Evolutionary conservation across 495 filamentous ascomycete genomes (phyloP).

Genomic region (Aspergillus campestris): DNA sequence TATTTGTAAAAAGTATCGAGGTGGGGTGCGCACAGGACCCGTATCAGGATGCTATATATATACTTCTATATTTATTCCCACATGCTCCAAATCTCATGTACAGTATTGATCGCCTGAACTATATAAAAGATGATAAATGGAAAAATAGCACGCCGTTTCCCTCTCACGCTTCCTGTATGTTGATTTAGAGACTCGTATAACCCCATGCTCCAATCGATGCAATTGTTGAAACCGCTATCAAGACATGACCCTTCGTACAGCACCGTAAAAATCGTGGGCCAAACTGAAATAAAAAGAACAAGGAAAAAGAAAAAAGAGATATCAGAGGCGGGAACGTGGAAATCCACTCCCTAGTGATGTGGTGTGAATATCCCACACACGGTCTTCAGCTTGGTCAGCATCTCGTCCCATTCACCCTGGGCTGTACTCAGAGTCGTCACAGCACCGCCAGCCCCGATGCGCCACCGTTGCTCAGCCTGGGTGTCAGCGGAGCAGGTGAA

Average conservation of each 20-base stretch:
- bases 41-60: too few relatives aligned
- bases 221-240: not conserved
- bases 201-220: not conserved
- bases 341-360: constrained; percentile 1
- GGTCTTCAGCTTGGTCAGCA: constrained; percentile 71
- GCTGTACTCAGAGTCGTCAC: constrained; percentile 72
- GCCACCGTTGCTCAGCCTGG: constrained; percentile 52
- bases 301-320: not conserved
- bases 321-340: not conserved
- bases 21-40: too few relatives aligned
- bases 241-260: not conserved
- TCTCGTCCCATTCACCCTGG: constrained; percentile 81
- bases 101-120: too few relatives aligned
- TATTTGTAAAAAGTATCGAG: too few relatives aligned
- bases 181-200: too few relatives aligned
- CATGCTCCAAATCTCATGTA: too few relatives aligned
- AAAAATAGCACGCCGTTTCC: too few relatives aligned
- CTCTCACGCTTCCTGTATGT: too few relatives aligned
- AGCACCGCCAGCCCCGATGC: constrained; percentile 80
- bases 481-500: constrained; percentile 57
- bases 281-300: constrained; percentile 1
- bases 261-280: too few relatives aligned
- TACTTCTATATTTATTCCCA: too few relatives aligned
- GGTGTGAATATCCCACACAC: constrained; percentile 47
- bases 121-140: too few relatives aligned